Conservation (phyloP, 2,329 filamentous ascomycete species). For the Elsinoe ampelina region DNA sequence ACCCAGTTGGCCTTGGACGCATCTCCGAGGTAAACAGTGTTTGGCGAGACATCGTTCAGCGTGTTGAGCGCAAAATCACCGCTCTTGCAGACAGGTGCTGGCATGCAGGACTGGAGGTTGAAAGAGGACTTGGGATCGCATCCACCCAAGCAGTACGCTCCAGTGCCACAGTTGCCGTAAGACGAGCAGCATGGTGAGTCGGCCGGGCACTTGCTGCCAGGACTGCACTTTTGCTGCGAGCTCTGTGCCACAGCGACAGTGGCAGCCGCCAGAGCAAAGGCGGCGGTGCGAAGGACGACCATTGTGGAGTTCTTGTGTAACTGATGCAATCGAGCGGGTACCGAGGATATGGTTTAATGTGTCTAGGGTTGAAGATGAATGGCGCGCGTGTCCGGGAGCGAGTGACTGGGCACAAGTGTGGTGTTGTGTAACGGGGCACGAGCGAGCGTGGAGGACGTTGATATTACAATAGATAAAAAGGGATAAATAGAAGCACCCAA, state of each 20-base stretch:
- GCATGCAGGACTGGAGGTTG: conserved; percentile 73
- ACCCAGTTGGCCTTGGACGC: conserved; percentile 77
- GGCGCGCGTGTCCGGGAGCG: neutral
- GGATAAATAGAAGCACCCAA: neutral
- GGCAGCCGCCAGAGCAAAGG: conserved; percentile 24
- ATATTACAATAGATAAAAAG: conserved; percentile 12
- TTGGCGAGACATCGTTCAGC: conserved; percentile 59
- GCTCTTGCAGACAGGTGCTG: conserved; percentile 71
- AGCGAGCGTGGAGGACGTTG: neutral
- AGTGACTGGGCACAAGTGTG: conserved; percentile 10
- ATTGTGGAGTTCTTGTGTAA: conserved; percentile 9
- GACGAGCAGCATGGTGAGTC: conserved; percentile 37
- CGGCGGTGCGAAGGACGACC: conserved; percentile 22
- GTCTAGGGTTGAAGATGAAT: conserved; percentile 1
- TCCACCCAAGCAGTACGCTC: conserved; percentile 90
- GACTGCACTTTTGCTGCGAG: conserved; percentile 23
- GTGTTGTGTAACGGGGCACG: neutral
- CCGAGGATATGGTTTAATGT: neutral
- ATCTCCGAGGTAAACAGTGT: conserved; percentile 80
- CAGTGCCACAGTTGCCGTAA: conserved; percentile 81
- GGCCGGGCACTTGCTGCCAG: conserved; percentile 24
- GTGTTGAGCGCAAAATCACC: conserved; percentile 64
- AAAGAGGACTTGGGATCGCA: conserved; percentile 84
- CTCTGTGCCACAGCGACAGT: conserved; percentile 21
- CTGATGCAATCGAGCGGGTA: neutral